Percentiles rank a stretch among this genome's conserved stretches.
Evolutionary conservation across 2,329 filamentous ascomycete genomes (phyloP).

Genomic region (Camptophora hylomeconis): DNA sequence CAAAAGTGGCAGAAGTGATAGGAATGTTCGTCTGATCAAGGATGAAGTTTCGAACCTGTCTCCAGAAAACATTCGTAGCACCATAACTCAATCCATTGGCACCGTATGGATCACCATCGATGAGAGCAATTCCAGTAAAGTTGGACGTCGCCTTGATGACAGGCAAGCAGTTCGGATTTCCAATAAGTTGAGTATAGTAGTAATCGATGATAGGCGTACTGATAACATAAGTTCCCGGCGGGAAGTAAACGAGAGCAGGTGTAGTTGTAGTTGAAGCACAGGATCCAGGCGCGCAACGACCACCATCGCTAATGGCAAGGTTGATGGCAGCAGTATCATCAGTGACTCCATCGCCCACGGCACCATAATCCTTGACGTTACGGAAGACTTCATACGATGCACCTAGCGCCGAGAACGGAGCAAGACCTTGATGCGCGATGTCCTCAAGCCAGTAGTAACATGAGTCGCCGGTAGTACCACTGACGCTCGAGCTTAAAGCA

Average conservation of each 20-base stretch:
- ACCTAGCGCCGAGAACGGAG: constrained; percentile 15
- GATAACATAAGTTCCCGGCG: constrained; percentile 63
- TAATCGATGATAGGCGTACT: constrained; percentile 53
- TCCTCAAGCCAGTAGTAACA: constrained; percentile 22
- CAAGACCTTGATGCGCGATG: constrained; percentile 21
- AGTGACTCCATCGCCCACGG: constrained; percentile 36
- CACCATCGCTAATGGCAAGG: constrained; percentile 30
- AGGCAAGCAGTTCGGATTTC: constrained; percentile 55
- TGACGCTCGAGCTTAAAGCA: too few species aligned
- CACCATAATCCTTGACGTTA: constrained; percentile 59
- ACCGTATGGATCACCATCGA: constrained; percentile 66
- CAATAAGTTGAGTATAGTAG: constrained; percentile 51
- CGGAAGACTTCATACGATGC: constrained; percentile 45
- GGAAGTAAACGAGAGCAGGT: constrained; percentile 75
- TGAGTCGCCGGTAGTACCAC: too few species aligned
- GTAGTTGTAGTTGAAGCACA: constrained; percentile 37
- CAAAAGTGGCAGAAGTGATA: constrained; percentile 40
- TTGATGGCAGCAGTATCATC: constrained; percentile 47
- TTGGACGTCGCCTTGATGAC: constrained; percentile 35
- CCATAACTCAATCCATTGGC: constrained; percentile 44
- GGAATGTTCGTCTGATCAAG: constrained; percentile 54
- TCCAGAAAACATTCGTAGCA: constrained; percentile 62
- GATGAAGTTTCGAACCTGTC: constrained; percentile 60
- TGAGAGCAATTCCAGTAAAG: constrained; percentile 67
- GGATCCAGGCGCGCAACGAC: constrained; percentile 29